Evolutionary conservation across 2,329 filamentous ascomycete genomes (phyloP).

Genomic region (Teratosphaeria nubilosa): DNA sequence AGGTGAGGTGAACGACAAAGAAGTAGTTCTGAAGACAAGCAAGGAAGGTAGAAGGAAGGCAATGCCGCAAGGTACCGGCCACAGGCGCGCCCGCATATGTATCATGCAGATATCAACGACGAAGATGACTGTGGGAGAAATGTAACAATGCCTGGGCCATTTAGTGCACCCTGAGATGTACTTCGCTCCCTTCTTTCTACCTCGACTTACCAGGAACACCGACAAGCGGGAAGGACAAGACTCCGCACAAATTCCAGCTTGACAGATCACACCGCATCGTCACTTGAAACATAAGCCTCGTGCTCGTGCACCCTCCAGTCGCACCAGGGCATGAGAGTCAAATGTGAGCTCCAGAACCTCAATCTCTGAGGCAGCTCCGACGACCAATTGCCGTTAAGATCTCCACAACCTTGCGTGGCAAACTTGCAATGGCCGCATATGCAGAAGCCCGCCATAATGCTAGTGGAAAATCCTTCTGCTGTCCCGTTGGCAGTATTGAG

Average conservation of each 20-base stretch:
- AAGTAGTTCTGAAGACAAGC: conserved; percentile 3
- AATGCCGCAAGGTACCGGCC: neutral
- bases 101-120: neutral
- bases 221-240: neutral
- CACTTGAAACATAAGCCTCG: neutral
- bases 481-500: neutral
- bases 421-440: conserved; percentile 5
- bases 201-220: neutral
- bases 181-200: neutral
- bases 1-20: neutral
- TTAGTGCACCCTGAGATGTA: neutral
- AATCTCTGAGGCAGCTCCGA: neutral
- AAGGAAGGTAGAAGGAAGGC: conserved; percentile 1
- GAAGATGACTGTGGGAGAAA: neutral
- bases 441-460: neutral
- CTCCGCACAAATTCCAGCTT: neutral
- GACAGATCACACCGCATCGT: neutral
- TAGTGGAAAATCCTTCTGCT: neutral
- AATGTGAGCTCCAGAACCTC: neutral
- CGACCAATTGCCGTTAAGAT: neutral
- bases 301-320: neutral
- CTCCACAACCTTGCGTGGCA: conserved; percentile 1
- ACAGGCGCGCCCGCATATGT: neutral
- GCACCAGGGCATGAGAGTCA: neutral
- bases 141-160: neutral